A percentile compares a stretch with the other conserved stretches of the same genome.
Evolutionary conservation across 2,329 filamentous ascomycete species (phyloP).

Genomic region (Zasmidium citrigriseum): DNA sequence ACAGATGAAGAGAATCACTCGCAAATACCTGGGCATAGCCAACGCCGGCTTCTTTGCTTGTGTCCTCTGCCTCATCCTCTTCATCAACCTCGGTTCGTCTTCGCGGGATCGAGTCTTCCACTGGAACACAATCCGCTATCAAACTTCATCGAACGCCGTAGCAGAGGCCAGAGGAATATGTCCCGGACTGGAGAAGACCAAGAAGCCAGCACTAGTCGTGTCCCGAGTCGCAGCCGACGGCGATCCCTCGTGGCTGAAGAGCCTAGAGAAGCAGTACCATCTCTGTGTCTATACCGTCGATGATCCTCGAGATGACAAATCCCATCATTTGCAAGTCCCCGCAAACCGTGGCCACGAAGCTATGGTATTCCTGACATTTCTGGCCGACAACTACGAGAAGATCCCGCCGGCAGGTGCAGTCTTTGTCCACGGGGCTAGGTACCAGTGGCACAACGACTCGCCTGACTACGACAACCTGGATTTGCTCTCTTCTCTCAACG

Average conservation of each 20-base stretch:
- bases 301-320: conserved; percentile 27
- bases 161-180: conserved; percentile 43
- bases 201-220: conserved; percentile 50
- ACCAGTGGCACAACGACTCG: conserved; percentile 58
- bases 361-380: conserved; percentile 61
- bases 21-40: conserved; percentile 14
- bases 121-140: conserved; percentile 49
- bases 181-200: conserved; percentile 39
- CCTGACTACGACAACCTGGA: conserved; percentile 46
- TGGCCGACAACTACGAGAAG: conserved; percentile 60
- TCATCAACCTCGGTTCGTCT: conserved; percentile 11
- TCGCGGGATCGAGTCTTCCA: conserved; percentile 33
- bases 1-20: conserved; percentile 16
- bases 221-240: conserved; percentile 45
- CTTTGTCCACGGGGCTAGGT: conserved; percentile 61
- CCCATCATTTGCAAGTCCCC: conserved; percentile 43
- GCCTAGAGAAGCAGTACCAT: conserved; percentile 43
- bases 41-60: conserved; percentile 10
- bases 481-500: conserved; percentile 42
- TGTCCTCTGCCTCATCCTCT: conserved; percentile 12
- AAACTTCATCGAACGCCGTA: conserved; percentile 37
- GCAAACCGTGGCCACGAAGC: conserved; percentile 62
- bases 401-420: conserved; percentile 57
- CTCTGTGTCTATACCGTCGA: conserved; percentile 50
- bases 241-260: conserved; percentile 44